Percentiles rank a stretch among this genome's conserved stretches.
Evolutionary conservation across 345 rosid genomes (phyloP).

Genomic region (Salix purpurea): DNA sequence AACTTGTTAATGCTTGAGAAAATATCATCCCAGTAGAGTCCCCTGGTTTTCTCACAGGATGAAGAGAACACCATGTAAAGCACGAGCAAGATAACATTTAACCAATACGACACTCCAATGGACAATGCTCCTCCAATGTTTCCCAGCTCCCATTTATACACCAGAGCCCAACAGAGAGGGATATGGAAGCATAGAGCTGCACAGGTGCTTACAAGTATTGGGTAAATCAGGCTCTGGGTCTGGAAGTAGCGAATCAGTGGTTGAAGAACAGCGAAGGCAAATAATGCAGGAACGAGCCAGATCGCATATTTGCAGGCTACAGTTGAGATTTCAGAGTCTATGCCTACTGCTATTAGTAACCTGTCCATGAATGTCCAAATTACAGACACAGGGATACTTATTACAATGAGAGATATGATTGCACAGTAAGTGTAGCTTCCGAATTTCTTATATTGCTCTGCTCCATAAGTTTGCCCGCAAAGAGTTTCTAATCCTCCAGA

Average conservation of each 20-base stretch:
- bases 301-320: conserved; percentile 42
- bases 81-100: conserved; percentile 37
- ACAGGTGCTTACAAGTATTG: conserved; percentile 34
- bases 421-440: conserved; percentile 40
- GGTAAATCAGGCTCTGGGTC: conserved; percentile 44
- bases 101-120: conserved; percentile 28
- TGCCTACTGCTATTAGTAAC: conserved; percentile 30
- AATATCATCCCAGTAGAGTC: not conserved
- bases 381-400: conserved; percentile 36
- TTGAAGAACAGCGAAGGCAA: conserved; percentile 40
- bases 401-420: conserved; percentile 24
- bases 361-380: conserved; percentile 48
- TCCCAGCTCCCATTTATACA: conserved; percentile 32
- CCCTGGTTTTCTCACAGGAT: conserved; percentile 13
- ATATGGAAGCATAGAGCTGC: conserved; percentile 41
- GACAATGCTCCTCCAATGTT: conserved; percentile 43
- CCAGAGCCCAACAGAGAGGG: conserved; percentile 43
- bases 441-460: conserved; percentile 41
- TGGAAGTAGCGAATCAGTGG: conserved; percentile 42
- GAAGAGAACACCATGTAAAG: conserved; percentile 31
- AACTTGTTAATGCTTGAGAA: conserved; percentile 4
- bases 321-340: conserved; percentile 37
- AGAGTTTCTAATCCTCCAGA: conserved; percentile 58
- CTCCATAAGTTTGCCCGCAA: conserved; percentile 68
- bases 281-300: conserved; percentile 44